Evolutionary conservation across 2,329 filamentous ascomycete genomes (phyloP), one percentile per base, ranked within the genome.

Genomic region (Thermochaetoides dissita): DNA sequence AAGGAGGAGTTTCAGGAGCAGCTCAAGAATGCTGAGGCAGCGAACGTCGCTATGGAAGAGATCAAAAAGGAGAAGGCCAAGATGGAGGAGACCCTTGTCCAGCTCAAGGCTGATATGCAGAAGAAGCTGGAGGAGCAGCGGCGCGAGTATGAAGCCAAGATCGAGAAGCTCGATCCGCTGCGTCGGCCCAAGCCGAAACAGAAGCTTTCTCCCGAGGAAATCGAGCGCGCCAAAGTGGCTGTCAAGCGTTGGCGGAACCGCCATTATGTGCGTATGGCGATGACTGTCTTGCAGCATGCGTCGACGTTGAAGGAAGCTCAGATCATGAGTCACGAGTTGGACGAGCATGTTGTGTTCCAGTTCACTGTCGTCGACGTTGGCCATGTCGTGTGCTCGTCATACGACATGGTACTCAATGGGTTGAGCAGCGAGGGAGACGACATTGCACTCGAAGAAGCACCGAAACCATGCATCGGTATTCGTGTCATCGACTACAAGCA

Each of bases 301-400:
- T 79, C 84, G 7, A 76, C 80, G 29, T 63, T 98, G 45, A 98
- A 98, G 59, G 91, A 98, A 62, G 91, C 91, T 1, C 91, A 98
- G 57, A 81, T 98, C 46, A 91, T 98, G 85, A 94, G 88, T 64
- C 89, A 94, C 53, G 85, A 94, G 54, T 83, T 98, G 66, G 84
- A 91, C 52, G 91, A 95, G 59, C 79, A 79, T 50, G 84, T 95
- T 7, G 81, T 89, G 12, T 96, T 98, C 59, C 91, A 98, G 59
- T 98, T 96, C 58, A 82, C 85, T 9, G 79, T 95, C 43, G 78
- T 96, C 30, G 89, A 95, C 54, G 68, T 82, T 48, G 91, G 91
- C 1, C 88, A 98, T 55, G 79, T 79, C 17, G 73, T 93, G 51
- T 88, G 83, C 52, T 98, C 91, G 3, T 94, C 88, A 1, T 98